These are phyloP conservation scores for Cryphonectria nitschkei DNA, from an alignment of 2,329 filamentous ascomycete species.

Conservation along the genomic window DNA sequence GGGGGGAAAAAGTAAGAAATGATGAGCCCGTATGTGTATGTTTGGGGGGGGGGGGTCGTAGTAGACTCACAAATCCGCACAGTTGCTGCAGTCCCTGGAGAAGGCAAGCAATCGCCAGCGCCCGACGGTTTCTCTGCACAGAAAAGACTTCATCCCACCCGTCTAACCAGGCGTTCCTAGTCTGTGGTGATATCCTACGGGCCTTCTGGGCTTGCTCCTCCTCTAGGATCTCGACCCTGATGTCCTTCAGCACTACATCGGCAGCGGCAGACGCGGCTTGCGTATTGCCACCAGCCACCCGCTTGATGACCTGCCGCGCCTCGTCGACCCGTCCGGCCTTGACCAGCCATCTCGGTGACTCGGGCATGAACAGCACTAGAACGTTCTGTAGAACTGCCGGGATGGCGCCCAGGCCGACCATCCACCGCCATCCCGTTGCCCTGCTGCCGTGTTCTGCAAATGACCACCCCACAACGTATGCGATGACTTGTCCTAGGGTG, in stretches of 20 bases:
- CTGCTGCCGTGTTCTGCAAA: slow-evolving; percentile 61
- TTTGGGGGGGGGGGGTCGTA: neutral
- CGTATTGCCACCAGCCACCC: slow-evolving; percentile 62
- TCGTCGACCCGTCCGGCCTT: slow-evolving; percentile 64
- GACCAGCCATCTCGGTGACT: slow-evolving; percentile 88
- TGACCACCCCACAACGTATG: slow-evolving; percentile 81
- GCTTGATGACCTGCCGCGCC: slow-evolving; percentile 67
- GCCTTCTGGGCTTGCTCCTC: slow-evolving; percentile 61
- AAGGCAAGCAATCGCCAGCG: slow-evolving; percentile 82
- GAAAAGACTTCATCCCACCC: slow-evolving; percentile 58
- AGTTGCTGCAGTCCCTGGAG: slow-evolving; percentile 88
- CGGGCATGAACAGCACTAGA: slow-evolving; percentile 75
- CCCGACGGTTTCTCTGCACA: slow-evolving; percentile 69
- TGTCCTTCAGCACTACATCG: slow-evolving; percentile 65
- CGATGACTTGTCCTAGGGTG: slow-evolving; percentile 85
- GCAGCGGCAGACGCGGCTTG: slow-evolving; percentile 49
- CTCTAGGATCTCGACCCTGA: slow-evolving; percentile 75
- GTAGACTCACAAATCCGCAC: slow-evolving; percentile 71
- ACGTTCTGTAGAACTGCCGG: slow-evolving; percentile 74
- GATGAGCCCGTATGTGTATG: neutral
- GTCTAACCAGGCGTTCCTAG: slow-evolving; percentile 43
- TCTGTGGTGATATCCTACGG: slow-evolving; percentile 40
- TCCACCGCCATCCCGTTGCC: slow-evolving; percentile 79
- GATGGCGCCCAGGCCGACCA: slow-evolving; percentile 82
- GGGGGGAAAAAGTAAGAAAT: neutral